phyloP scores from a whole-genome alignment of 257 asterid genomes.

The Buddleja alternifolia region DNA sequence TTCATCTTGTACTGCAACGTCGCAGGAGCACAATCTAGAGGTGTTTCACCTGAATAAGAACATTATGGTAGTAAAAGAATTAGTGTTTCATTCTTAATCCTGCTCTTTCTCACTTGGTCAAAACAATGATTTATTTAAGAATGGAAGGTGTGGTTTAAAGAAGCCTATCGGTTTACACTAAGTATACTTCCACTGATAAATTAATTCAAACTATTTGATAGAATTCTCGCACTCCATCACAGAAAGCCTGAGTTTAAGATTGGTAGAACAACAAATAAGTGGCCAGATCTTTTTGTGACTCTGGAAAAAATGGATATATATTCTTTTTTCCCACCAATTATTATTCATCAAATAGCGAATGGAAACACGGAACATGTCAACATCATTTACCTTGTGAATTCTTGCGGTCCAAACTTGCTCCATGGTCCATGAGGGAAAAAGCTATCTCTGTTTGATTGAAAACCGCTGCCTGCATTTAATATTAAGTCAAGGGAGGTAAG shows the following conservation, averaged over 20 bases:
- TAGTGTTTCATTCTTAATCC: neutral
- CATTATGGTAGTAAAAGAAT: constrained; percentile 18
- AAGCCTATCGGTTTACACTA: constrained; percentile 12
- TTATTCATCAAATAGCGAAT: constrained; percentile 23
- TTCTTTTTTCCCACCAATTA: constrained; percentile 12
- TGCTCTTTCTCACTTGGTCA: constrained; percentile 4
- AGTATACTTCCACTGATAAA: neutral
- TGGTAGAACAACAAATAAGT: constrained; percentile 19
- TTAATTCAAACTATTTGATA: constrained; percentile 1
- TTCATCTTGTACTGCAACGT: constrained; percentile 92
- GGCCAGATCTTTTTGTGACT: neutral
- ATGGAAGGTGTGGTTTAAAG: neutral
- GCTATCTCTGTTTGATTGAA: constrained; percentile 92
- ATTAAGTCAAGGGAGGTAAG: constrained; percentile 19
- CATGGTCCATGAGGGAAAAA: constrained; percentile 87
- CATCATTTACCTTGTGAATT: constrained; percentile 81
- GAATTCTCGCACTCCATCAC: neutral
- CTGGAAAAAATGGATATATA: neutral
- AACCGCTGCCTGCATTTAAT: constrained; percentile 79
- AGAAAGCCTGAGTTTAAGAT: constrained; percentile 16
- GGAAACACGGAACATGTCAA: constrained; percentile 3
- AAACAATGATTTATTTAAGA: constrained; percentile 8
- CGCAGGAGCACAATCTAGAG: constrained; percentile 96
- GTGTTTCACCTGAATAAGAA: constrained; percentile 80
- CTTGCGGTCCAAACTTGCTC: constrained; percentile 72